Evolutionary conservation across 2,329 filamentous ascomycete genomes (phyloP).

Genomic region (Epichloe sibirici): DNA sequence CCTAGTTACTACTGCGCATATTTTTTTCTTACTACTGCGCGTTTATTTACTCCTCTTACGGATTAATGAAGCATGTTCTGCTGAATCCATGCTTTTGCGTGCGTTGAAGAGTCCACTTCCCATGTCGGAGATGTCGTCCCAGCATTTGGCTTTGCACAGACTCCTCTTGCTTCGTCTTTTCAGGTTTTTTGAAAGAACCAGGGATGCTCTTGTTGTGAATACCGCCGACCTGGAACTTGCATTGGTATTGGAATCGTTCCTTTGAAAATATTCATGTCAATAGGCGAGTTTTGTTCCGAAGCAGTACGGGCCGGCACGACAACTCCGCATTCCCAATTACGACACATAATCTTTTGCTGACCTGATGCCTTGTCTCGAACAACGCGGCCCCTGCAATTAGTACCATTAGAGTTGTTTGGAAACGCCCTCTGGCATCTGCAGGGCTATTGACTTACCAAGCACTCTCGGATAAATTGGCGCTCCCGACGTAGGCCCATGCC

Average conservation of each 20-base stretch:
- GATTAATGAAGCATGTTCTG: constrained; percentile 5
- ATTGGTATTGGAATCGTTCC: constrained; percentile 52
- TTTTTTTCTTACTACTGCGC: too few species aligned
- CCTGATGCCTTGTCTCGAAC: constrained; percentile 56
- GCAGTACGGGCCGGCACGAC: constrained; percentile 45
- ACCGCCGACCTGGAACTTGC: constrained; percentile 41
- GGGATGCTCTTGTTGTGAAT: constrained; percentile 27
- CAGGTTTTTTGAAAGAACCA: constrained; percentile 28
- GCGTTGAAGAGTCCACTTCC: not conserved
- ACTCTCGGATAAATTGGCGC: constrained; percentile 83
- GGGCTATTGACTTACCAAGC: constrained; percentile 55
- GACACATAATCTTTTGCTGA: constrained; percentile 63
- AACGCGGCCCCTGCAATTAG: constrained; percentile 56
- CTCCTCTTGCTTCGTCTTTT: constrained; percentile 6
- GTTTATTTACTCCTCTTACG: too few species aligned
- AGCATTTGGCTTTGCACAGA: not conserved
- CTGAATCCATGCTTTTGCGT: constrained; percentile 3
- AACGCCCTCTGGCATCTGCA: not conserved
- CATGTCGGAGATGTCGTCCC: not conserved
- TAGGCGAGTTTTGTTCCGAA: constrained; percentile 6
- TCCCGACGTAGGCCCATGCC: constrained; percentile 79
- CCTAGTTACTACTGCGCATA: too few species aligned
- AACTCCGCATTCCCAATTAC: constrained; percentile 95
- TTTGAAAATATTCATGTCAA: constrained; percentile 32
- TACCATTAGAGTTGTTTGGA: constrained; percentile 1